phyloP scores from a whole-genome alignment of 345 rosid genomes.

The Eucalyptus shirleyi region DNA sequence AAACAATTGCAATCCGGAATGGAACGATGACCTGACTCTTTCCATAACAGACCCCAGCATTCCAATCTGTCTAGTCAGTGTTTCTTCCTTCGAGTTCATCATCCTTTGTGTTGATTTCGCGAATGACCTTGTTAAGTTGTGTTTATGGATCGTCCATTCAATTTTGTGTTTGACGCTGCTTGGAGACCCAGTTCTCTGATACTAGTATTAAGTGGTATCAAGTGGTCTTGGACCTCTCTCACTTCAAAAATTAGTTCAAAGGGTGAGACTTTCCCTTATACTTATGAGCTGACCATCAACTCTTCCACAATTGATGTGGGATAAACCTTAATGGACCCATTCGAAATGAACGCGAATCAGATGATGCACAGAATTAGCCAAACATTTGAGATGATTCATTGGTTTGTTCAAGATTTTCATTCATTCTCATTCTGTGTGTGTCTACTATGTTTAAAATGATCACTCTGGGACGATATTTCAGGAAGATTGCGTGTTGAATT shows the following conservation, averaged over 20 bases:
- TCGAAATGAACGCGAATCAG: not conserved
- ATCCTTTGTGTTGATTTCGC: not conserved
- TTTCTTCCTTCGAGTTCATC: not conserved
- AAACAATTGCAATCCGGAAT: constrained; percentile 67
- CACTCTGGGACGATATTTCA: not conserved
- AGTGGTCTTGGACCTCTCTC: rapidly evolving
- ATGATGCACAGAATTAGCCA: not conserved
- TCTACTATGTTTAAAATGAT: not conserved
- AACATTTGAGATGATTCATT: not conserved
- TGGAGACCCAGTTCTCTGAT: not conserved
- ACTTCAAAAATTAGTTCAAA: too few relatives aligned
- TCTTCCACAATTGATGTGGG: too few relatives aligned
- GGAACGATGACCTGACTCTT: constrained; percentile 81
- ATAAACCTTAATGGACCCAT: not conserved
- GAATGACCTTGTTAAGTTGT: not conserved
- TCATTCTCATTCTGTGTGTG: not conserved
- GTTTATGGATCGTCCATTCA: not conserved
- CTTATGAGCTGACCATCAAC: too few relatives aligned
- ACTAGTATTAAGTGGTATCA: too few relatives aligned
- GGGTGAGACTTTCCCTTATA: too few relatives aligned
- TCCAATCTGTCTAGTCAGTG: constrained; percentile 53
- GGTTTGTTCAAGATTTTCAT: not conserved
- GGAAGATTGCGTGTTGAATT: not conserved
- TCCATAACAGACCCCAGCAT: constrained; percentile 27
- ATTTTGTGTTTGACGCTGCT: not conserved